Base-by-base conservation (phyloP, 352 stramenopile species). In the Vaucheria bursata region DNA sequence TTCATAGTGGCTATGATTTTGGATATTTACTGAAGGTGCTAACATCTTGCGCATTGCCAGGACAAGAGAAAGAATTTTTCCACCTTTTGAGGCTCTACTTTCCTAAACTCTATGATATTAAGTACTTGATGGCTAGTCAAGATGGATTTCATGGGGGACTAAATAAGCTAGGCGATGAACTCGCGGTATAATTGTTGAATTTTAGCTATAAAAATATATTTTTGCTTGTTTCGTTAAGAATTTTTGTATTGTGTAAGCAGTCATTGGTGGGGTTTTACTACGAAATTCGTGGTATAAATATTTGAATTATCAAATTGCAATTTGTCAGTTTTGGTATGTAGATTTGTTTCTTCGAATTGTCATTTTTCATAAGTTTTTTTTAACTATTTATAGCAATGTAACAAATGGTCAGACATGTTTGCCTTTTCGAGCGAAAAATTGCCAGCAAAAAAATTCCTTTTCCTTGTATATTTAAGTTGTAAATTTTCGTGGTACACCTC, bases 1-100 rank as follows among this genome's bases (percentile, higher is more conserved):
- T n/a, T n/a, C n/a, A n/a, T n/a, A 95, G 92, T 32, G 97, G 93
- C 59, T 99, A 98, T 74, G 95, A 99, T 88, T 98, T 99, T 88
- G 96, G 93, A 35, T 99, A 99, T 84, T 83, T 99, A 72, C 88
- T 99, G 66, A 99, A 99, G 80, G 87, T 97, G 64, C 88, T 97
- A 31, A 97, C 92, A 37, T 96, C 89, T 82, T 86, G 84, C 6
- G 89, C 91, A 29, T 78, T 97, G 74, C 93, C 93, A 7, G 88
- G 88, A 3, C 64, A 83, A 68, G 78, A 83, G 40, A 76, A 1
- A 2, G 77, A 82, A 8, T 99, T 99, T 85, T 98, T 99, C 75
- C 93, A 98, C 73, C 78, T 98, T 73, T 87, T 99, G 77, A 94
- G 95, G 77, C 94, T 94, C 81, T 99, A 99, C 87, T 99, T 99